Evolutionary conservation across 768 basidiomycete genomes (phyloP), one percentile per base, ranked within the genome.

Genomic region (Tylopilus intermedius): DNA sequence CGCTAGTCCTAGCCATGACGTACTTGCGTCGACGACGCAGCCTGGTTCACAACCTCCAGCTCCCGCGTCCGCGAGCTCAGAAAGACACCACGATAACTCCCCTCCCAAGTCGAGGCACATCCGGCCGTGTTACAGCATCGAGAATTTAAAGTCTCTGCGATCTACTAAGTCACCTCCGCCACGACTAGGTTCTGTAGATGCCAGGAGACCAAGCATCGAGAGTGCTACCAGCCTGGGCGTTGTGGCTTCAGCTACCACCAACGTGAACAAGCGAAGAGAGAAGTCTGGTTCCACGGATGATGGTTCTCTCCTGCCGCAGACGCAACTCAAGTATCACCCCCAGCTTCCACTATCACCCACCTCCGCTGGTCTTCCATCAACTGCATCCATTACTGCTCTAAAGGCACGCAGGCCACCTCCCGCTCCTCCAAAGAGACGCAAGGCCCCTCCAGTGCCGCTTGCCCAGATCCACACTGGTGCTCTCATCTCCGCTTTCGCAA

Each of bases 361-460:
- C 22, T 43, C 63, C 53, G 50, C 62, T 50, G 43, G 33, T 59
- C 32, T 59, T 55, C 29, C 54, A 41, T 33, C 61, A 38, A 49
- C 53, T 48, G 49, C 53, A 10, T 56, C 62, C 43, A 49, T 52
- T 30, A 58, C 57, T 33, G 64, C 63, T n/a, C 63, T 54, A 27
- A 66, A 65, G 51, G 44, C 47, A 47, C 74, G 78, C 50, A 69
- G 81, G 50, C 78, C 86, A 2, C 83, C 87, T 0, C 82, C 88
- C n/a, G 78, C 82, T 9, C 84, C 86, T 18, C 77, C 77, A 3
- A 81, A 82, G 62, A 75, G 87, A 42, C 71, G 88, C 62, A 86
- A 86, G 59, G 82, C 88, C 1, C 88, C 88, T 32, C 83, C 87
- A 14, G 74, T 84, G 42, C 86, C 88, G 9, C 69, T 76, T 2